Conservation (phyloP, 306 rosid genomes). For the Castanea mollissima region DNA sequence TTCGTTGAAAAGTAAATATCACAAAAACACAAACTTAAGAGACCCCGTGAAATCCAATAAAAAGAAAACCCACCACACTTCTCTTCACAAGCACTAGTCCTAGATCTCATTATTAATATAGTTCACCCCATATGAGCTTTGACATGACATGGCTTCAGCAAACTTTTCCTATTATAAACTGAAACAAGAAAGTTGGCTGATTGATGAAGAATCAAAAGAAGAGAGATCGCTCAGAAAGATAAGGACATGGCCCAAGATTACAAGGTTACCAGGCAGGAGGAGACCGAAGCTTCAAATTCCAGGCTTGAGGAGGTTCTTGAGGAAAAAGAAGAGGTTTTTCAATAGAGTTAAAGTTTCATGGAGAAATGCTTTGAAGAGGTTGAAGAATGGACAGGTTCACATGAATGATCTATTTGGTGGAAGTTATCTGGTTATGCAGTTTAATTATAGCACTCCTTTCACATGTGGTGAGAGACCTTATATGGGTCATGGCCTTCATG, state of each 20-base stretch:
- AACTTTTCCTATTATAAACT: constrained; percentile 33
- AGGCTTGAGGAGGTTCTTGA: constrained; percentile 25
- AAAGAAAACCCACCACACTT: background rate
- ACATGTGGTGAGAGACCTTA: background rate
- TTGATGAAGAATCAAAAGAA: constrained; percentile 11
- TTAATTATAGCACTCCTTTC: constrained; percentile 29
- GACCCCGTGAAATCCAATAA: background rate
- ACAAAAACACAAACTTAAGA: background rate
- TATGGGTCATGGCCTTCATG: constrained; percentile 16
- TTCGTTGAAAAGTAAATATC: background rate
- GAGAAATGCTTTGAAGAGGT: constrained; percentile 29
- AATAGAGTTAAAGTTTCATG: constrained; percentile 27
- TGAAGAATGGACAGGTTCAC: constrained; percentile 49
- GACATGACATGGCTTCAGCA: constrained; percentile 23
- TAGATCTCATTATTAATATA: background rate
- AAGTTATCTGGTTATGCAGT: constrained; percentile 42
- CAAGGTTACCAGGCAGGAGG: constrained; percentile 34
- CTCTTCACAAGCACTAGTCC: background rate
- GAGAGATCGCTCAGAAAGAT: constrained; percentile 30
- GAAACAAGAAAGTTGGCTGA: constrained; percentile 12
- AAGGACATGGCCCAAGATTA: constrained; percentile 37
- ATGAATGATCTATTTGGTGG: constrained; percentile 48
- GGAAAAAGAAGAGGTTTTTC: constrained; percentile 27
- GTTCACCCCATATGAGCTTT: background rate
- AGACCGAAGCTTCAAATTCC: constrained; percentile 35